Base-by-base conservation (phyloP, 257 asterid species). In the Solanum ossicruentum region DNA sequence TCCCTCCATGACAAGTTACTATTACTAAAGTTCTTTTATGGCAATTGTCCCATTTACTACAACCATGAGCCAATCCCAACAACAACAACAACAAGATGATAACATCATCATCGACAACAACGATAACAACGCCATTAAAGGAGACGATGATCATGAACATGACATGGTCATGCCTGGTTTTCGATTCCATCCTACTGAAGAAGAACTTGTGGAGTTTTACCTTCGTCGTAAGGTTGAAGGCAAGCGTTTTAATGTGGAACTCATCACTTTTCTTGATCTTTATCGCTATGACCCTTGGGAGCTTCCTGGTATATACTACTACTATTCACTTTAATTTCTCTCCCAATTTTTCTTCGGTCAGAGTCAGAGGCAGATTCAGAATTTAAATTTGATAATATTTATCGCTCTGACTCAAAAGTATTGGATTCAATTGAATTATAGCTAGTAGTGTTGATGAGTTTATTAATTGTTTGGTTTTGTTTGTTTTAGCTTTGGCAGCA, bases 191-290 rank as follows among this genome's bases (percentile, higher is more conserved):
- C 99, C 99, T 3, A 97, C 99, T 0, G 99, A 97, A 54, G 99
- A 97, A 71, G 99, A 97, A 89, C 98, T 97, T 21, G 93, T 97
- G 1, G 99, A 97, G 83, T 97, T 97, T 92, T 97, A 97, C 84
- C 98, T 97, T 89, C 98, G 99, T 70, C 98, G 99, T 57, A 97
- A 97, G 91, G 98, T 97, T n/a, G 98, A 97, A 90, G 99, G 99
- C 85, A 97, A 95, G 85, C 96, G 98, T 5, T 97, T 97, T 94
- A 95, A 97, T 85, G 98, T 97, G 0, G 98, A 97, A 58, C 98
- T 97, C 90, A 93, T 97, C 91, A 92, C 99, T 85, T 95, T 91
- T 57, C 88, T 97, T 23, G 98, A 97, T 91, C 99, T 97, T 75
- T 97, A 97, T 82, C 98, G 98, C 79, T 94, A 95, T 21, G 99